These are phyloP conservation scores for Lactarius sanguifluus DNA, from an alignment of 768 basidiomycete genomes.

Conservation along the genomic window DNA sequence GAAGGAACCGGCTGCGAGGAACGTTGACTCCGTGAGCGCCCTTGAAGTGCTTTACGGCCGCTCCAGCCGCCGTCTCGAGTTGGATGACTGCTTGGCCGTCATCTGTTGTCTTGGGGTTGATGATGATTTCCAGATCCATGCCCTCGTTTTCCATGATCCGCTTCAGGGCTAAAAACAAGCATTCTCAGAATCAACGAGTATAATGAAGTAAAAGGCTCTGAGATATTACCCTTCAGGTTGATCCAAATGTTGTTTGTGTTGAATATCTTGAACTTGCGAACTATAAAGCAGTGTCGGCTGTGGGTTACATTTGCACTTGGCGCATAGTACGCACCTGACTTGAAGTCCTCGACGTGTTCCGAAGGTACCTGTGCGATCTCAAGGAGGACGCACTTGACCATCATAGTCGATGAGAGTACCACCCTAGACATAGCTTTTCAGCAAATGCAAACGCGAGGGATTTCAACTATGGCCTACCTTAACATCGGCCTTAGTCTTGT, in stretches of 20 bases:
- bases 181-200: background rate
- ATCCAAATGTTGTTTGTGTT: slow-evolving; percentile 86
- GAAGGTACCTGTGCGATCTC: slow-evolving; percentile 94
- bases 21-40: slow-evolving; percentile 94
- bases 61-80: slow-evolving; percentile 68
- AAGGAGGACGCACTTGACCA: slow-evolving; percentile 78
- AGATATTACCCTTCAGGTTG: slow-evolving; percentile 62
- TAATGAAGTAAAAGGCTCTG: background rate
- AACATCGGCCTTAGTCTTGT: slow-evolving; percentile 91
- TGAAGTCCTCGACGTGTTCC: slow-evolving; percentile 94
- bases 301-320: background rate
- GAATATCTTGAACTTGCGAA: slow-evolving; percentile 93
- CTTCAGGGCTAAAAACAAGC: slow-evolving; percentile 65
- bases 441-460: background rate
- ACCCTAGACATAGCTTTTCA: slow-evolving; percentile 44
- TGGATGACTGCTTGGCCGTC: slow-evolving; percentile 82
- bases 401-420: slow-evolving; percentile 92
- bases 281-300: slow-evolving; percentile 35
- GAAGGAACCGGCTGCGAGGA: slow-evolving; percentile 90
- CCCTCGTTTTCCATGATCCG: slow-evolving; percentile 82
- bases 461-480: slow-evolving; percentile 37
- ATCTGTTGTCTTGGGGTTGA: slow-evolving; percentile 87
- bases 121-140: slow-evolving; percentile 93
- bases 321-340: slow-evolving; percentile 49
- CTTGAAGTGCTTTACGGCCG: slow-evolving; percentile 91